phyloP scores from a whole-genome alignment of 169 alveolate genomes.

The Besnoitia besnoiti region DNA sequence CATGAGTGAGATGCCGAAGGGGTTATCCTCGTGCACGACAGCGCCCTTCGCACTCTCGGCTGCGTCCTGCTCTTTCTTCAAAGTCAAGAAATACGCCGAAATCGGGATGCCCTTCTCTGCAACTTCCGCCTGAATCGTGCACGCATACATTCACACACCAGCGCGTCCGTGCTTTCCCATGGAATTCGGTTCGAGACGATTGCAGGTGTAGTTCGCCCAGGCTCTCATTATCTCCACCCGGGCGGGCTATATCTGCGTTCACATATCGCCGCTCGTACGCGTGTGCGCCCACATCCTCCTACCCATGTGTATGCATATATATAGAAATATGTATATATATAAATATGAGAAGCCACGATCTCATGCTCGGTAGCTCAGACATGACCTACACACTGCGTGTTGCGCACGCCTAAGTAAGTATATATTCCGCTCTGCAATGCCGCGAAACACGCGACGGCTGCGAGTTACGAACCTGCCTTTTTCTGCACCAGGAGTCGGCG shows the following conservation, averaged over 20 bases:
- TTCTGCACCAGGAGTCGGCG: slow-evolving; percentile 83
- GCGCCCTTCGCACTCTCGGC: neutral
- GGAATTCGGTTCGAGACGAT: too few species aligned
- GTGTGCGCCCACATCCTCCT: neutral
- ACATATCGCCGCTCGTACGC: neutral
- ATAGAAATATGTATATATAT: neutral
- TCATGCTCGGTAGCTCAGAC: too few species aligned
- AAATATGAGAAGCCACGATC: too few species aligned
- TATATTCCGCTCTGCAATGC: too few species aligned
- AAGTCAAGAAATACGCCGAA: slow-evolving; percentile 36
- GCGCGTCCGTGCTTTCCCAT: too few species aligned
- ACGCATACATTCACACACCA: neutral
- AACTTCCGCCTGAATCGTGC: slow-evolving; percentile 45
- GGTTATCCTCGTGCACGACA: slow-evolving; percentile 52
- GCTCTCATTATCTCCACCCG: too few species aligned
- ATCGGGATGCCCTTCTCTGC: slow-evolving; percentile 42
- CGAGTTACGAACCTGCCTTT: slow-evolving; percentile 70
- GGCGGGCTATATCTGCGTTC: too few species aligned
- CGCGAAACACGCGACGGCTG: too few species aligned
- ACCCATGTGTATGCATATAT: neutral
- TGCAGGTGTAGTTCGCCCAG: too few species aligned
- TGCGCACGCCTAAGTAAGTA: too few species aligned
- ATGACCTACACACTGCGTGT: too few species aligned
- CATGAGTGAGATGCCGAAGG: slow-evolving; percentile 54
- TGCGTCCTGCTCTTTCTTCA: neutral